phyloP scores from a whole-genome alignment of 2,329 filamentous ascomycete species.

The Aspergillus cejpii region DNA sequence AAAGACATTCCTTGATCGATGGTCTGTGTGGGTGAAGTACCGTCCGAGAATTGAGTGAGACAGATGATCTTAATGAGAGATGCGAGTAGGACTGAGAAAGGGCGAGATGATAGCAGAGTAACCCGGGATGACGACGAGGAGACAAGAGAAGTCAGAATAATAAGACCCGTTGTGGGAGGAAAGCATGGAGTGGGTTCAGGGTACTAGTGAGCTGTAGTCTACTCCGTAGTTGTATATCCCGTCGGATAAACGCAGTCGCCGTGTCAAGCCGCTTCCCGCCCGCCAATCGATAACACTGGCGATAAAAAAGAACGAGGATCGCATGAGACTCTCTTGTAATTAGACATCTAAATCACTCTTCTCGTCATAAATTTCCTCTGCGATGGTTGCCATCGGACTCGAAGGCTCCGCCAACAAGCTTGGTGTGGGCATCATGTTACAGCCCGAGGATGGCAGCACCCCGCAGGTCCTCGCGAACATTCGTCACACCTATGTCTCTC shows the following conservation, averaged over 20 bases:
- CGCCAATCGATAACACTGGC: constrained; percentile 28
- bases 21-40: neutral
- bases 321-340: too few species aligned
- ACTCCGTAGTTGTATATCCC: constrained; percentile 12
- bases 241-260: constrained; percentile 26
- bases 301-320: too few species aligned
- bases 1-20: constrained; percentile 28
- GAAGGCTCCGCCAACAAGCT: constrained; percentile 98
- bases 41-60: neutral
- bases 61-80: neutral
- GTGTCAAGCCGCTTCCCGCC: constrained; percentile 6
- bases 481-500: constrained; percentile 85
- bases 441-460: constrained; percentile 50
- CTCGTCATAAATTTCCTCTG: constrained; percentile 6
- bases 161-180: constrained; percentile 2
- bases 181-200: constrained; percentile 9
- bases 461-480: constrained; percentile 82
- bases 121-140: neutral
- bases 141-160: neutral
- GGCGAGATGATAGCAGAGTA: neutral
- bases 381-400: constrained; percentile 63
- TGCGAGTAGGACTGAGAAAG: neutral
- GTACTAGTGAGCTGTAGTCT: constrained; percentile 4
- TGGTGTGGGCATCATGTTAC: constrained; percentile 83
- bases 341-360: neutral